Conservation (phyloP, 2,329 filamentous ascomycete species). For the Ustulina deusta region DNA sequence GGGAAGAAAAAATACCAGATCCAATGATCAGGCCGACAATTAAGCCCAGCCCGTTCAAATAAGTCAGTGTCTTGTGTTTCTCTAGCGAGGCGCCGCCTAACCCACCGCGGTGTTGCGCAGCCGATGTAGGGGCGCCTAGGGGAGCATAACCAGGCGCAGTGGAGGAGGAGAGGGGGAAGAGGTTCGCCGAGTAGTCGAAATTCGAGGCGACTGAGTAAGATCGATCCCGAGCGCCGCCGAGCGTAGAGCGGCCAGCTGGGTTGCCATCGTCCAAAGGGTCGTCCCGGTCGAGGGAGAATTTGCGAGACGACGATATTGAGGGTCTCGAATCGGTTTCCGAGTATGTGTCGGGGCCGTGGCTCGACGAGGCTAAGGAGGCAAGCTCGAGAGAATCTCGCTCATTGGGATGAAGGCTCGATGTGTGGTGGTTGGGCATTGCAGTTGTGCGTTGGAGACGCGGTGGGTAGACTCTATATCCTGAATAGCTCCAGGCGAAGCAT, state of each 20-base stretch:
- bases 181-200: conserved; percentile 93
- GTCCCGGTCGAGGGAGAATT: conserved; percentile 87
- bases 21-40: conserved; percentile 95
- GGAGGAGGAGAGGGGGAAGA: conserved; percentile 92
- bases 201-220: conserved; percentile 92
- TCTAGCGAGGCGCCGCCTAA: conserved; percentile 85
- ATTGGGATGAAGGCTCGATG: conserved; percentile 58
- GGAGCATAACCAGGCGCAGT: conserved; percentile 81
- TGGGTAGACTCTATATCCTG: conserved; percentile 29
- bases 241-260: conserved; percentile 58
- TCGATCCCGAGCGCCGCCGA: conserved; percentile 64
- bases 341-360: conserved; percentile 69
- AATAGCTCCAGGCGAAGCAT: conserved; percentile 26
- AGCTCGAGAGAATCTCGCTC: conserved; percentile 95
- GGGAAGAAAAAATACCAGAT: conserved; percentile 95
- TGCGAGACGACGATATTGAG: conserved; percentile 92
- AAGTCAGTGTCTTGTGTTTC: conserved; percentile 95
- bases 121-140: conserved; percentile 78
- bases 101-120: conserved; percentile 61
- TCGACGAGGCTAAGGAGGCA: conserved; percentile 90
- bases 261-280: conserved; percentile 78
- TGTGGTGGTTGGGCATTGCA: conserved; percentile 59
- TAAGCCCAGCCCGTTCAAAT: conserved; percentile 90
- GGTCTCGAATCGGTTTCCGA: conserved; percentile 80
- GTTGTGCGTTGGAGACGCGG: conserved; percentile 20